phyloP scores from a whole-genome alignment of 2,329 filamentous ascomycete genomes.

The Graphilbum fragrans region DNA sequence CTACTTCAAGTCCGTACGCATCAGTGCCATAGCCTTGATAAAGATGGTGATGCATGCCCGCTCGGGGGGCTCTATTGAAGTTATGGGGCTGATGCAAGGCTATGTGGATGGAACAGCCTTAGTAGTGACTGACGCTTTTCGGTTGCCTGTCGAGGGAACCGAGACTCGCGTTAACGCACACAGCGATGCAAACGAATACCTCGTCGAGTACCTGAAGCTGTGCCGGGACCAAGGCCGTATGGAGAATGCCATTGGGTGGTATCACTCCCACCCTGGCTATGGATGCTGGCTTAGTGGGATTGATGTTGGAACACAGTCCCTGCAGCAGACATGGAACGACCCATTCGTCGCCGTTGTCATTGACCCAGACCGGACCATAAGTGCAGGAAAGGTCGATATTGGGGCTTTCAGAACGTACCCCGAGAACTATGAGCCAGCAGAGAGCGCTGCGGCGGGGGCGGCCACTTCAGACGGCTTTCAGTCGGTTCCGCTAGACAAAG shows the following conservation, averaged over 20 bases:
- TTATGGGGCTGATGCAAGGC: constrained; percentile 98
- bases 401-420: constrained; percentile 92
- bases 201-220: constrained; percentile 70
- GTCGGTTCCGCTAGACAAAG: constrained; percentile 82
- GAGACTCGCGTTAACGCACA: constrained; percentile 96
- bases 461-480: constrained; percentile 47
- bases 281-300: constrained; percentile 97
- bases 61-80: constrained; percentile 81
- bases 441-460: constrained; percentile 8
- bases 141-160: constrained; percentile 92
- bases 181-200: constrained; percentile 92
- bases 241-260: constrained; percentile 96
- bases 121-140: constrained; percentile 87
- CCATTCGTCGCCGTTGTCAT: constrained; percentile 94
- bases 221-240: constrained; percentile 64
- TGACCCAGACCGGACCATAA: constrained; percentile 90
- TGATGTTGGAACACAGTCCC: constrained; percentile 77
- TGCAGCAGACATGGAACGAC: constrained; percentile 76
- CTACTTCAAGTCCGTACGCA: constrained; percentile 88
- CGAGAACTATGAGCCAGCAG: constrained; percentile 49
- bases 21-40: constrained; percentile 84
- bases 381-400: constrained; percentile 90
- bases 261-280: constrained; percentile 94
- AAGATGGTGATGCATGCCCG: constrained; percentile 99
- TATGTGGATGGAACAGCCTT: constrained; percentile 78